Evolutionary conservation across 2,329 filamentous ascomycete genomes (phyloP).

Genomic region (Fusarium brevicatenulatum): DNA sequence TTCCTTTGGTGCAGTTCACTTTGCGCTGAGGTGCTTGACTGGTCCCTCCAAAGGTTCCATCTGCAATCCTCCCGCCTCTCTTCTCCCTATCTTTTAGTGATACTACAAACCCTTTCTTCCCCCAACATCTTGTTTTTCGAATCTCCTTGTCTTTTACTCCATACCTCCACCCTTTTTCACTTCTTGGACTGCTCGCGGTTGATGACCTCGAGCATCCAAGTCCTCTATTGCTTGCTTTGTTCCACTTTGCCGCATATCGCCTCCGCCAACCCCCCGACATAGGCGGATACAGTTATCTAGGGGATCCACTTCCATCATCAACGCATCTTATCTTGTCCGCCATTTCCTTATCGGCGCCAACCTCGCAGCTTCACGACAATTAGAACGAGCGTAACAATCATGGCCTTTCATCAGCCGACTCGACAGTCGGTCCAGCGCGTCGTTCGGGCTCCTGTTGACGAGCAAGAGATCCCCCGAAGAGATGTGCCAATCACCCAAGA

Average conservation of each 20-base stretch:
- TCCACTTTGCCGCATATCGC: conserved; percentile 18
- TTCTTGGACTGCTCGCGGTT: conserved; percentile 12
- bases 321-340: conserved; percentile 42
- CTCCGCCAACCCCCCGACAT: conserved; percentile 34
- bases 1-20: neutral
- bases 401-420: conserved; percentile 71
- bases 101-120: conserved; percentile 9
- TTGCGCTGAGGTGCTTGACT: conserved; percentile 10
- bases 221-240: neutral
- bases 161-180: neutral
- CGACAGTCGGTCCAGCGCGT: conserved; percentile 62
- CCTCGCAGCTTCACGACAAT: conserved; percentile 23
- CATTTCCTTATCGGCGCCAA: conserved; percentile 37
- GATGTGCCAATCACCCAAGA: conserved; percentile 46
- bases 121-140: conserved; percentile 8
- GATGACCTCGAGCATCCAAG: conserved; percentile 11
- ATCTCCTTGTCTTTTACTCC: neutral
- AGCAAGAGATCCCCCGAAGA: conserved; percentile 47
- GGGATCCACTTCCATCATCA: conserved; percentile 41
- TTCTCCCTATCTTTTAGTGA: conserved; percentile 25
- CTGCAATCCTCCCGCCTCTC: conserved; percentile 22
- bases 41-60: conserved; percentile 17
- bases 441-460: conserved; percentile 54
- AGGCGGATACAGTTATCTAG: conserved; percentile 27
- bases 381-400: conserved; percentile 43